Conservation (phyloP, 1,284 basidiomycete genomes). For the Phylloporus sp. region DNA sequence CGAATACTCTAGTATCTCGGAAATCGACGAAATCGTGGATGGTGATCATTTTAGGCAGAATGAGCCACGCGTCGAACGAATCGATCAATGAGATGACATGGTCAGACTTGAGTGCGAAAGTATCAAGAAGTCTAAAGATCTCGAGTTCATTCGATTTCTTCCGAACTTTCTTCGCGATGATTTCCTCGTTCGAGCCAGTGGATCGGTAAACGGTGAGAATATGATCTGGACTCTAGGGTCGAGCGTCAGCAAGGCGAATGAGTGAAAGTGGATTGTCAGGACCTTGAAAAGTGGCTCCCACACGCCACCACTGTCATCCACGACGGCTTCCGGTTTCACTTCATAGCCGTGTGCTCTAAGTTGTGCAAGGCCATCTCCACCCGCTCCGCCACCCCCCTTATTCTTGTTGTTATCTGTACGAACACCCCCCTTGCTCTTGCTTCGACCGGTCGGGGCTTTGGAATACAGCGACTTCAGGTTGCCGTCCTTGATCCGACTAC, state of each 20-base stretch:
- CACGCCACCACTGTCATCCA: not conserved
- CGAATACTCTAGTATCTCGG: not conserved
- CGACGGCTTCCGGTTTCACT: not conserved
- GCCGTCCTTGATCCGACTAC: no score
- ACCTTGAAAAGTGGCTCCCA: not conserved
- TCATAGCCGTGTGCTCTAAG: not conserved
- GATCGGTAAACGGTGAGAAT: not conserved
- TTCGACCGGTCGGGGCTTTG: no score
- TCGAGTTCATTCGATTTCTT: not conserved
- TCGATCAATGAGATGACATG: not conserved
- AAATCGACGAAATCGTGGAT: not conserved
- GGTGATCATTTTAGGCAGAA: not conserved
- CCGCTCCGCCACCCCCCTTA: no score
- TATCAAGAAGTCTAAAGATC: not conserved
- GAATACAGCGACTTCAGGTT: no score
- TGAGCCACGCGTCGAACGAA: not conserved
- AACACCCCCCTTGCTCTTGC: no score
- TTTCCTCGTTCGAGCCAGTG: not conserved
- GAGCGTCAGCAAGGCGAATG: not conserved
- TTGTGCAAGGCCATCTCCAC: not conserved
- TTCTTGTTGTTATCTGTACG: no score
- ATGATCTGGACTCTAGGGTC: not conserved
- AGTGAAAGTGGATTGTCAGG: no score
- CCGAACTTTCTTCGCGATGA: not conserved
- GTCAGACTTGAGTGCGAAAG: not conserved